Conservation (phyloP, 768 basidiomycete genomes). For the Xerocomellus chrysenteron region DNA sequence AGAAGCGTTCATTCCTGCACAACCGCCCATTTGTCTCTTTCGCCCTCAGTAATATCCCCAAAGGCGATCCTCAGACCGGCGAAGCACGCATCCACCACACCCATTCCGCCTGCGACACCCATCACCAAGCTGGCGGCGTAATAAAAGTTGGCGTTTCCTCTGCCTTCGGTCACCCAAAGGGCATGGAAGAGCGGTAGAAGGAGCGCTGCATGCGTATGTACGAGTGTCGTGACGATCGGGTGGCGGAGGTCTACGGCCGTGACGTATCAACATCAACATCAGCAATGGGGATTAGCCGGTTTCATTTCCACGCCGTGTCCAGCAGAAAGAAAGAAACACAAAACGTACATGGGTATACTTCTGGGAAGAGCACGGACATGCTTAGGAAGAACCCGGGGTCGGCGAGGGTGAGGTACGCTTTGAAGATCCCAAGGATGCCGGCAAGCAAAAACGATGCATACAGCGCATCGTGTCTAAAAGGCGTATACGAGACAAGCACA, state of each 20-base stretch:
- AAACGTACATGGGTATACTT: slow-evolving; percentile 74
- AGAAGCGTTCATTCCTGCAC: slow-evolving; percentile 22
- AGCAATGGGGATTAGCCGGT: neutral
- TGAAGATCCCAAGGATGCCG: slow-evolving; percentile 81
- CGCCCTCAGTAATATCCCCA: slow-evolving; percentile 48
- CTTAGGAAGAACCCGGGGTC: slow-evolving; percentile 86
- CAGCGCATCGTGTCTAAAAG: slow-evolving; percentile 73
- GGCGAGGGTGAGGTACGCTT: slow-evolving; percentile 88
- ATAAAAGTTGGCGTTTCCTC: slow-evolving; percentile 98
- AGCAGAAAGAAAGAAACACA: slow-evolving; percentile 4
- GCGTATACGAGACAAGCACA: neutral
- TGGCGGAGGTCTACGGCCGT: slow-evolving; percentile 67
- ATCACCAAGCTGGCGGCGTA: slow-evolving; percentile 95
- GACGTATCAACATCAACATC: neutral
- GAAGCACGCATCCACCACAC: slow-evolving; percentile 77
- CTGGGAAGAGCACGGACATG: slow-evolving; percentile 80
- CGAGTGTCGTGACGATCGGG: slow-evolving; percentile 78
- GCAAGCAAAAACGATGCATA: slow-evolving; percentile 74
- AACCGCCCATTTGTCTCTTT: slow-evolving; percentile 29
- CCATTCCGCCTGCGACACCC: slow-evolving; percentile 83
- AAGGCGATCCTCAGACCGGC: slow-evolving; percentile 79
- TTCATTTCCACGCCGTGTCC: neutral
- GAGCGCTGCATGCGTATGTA: slow-evolving; percentile 80
- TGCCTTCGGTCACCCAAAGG: slow-evolving; percentile 87
- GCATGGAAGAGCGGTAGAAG: slow-evolving; percentile 90